Conservation (phyloP, 768 basidiomycete genomes). For the Agaricus blazei region DNA sequence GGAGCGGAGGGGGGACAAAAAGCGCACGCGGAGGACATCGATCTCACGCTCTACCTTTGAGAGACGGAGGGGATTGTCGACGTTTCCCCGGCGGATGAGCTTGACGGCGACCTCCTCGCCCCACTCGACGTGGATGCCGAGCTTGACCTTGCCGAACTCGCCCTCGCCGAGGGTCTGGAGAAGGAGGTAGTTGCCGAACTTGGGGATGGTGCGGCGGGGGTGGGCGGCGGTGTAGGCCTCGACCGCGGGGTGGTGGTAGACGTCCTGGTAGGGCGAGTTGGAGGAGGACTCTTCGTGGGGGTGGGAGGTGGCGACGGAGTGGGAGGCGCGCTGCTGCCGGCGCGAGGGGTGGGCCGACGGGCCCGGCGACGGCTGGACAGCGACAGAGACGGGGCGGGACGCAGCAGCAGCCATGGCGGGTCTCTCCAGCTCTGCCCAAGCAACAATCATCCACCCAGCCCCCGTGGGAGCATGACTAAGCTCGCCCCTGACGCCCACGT, state of each 20-base stretch:
- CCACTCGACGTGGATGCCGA: constrained; percentile 91
- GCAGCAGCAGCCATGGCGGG: constrained; percentile 17
- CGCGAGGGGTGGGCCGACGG: constrained; percentile 26
- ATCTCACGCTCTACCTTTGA: constrained; percentile 98
- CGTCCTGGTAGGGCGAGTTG: constrained; percentile 55
- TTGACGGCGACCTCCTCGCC: constrained; percentile 99
- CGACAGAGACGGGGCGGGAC: constrained; percentile 56
- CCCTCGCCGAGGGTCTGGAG: constrained; percentile 97
- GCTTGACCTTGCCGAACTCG: constrained; percentile 98
- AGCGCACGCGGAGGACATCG: constrained; percentile 85
- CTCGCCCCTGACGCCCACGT: too few species aligned
- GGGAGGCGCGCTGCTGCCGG: constrained; percentile 68
- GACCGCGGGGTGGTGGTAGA: constrained; percentile 82
- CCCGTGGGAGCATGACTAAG: not conserved
- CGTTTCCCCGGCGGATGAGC: constrained; percentile 87
- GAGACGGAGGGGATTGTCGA: constrained; percentile 82
- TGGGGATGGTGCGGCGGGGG: constrained; percentile 81
- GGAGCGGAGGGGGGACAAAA: constrained; percentile 6
- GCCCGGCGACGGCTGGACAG: constrained; percentile 45
- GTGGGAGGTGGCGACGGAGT: constrained; percentile 48
- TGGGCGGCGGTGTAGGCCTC: constrained; percentile 79
- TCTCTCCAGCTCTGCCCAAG: not conserved
- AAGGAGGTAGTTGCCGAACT: constrained; percentile 93
- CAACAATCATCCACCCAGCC: not conserved
- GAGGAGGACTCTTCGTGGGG: constrained; percentile 26